Evolutionary conservation across 352 stramenopile species (phyloP).

Genomic region (Globisporangium nodosum): DNA sequence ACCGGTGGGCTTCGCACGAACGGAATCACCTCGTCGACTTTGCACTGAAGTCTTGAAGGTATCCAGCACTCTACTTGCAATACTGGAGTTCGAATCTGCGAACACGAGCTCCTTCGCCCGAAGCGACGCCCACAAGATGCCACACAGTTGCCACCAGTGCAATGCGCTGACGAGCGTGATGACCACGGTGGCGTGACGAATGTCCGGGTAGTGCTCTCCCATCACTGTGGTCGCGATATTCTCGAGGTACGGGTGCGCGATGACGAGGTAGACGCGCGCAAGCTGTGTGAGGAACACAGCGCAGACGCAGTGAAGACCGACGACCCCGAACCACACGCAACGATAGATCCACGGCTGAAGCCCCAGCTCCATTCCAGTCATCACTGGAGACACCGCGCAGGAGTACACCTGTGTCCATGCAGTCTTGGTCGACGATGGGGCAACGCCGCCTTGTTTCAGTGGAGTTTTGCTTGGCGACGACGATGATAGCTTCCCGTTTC

Average conservation of each 20-base stretch:
- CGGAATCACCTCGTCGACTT: too few species aligned
- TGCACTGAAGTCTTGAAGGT: background rate
- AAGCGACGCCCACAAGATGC: background rate
- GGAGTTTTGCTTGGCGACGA: too few species aligned
- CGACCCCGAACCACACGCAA: too few species aligned
- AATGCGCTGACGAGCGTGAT: background rate
- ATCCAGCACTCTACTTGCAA: background rate
- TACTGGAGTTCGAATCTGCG: background rate
- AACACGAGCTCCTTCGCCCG: constrained; percentile 1
- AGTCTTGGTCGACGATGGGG: too few species aligned
- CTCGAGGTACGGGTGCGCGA: constrained; percentile 1
- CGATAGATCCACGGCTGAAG: too few species aligned
- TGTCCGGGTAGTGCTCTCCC: background rate
- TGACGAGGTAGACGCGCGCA: background rate
- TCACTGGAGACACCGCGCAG: too few species aligned
- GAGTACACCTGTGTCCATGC: too few species aligned
- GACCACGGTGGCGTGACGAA: background rate
- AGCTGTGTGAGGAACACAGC: background rate
- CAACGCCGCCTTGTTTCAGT: too few species aligned
- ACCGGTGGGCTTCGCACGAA: too few species aligned
- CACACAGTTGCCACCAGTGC: constrained; percentile 3
- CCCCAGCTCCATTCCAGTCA: too few species aligned
- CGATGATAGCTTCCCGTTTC: too few species aligned
- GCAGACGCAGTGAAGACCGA: too few species aligned
- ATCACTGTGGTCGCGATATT: background rate